Percentiles rank a stretch among this genome's conserved stretches.
These are phyloP conservation scores for Dioscorea cayenensis DNA, from an alignment of 116 monocot genomes.

Conservation along the genomic window DNA sequence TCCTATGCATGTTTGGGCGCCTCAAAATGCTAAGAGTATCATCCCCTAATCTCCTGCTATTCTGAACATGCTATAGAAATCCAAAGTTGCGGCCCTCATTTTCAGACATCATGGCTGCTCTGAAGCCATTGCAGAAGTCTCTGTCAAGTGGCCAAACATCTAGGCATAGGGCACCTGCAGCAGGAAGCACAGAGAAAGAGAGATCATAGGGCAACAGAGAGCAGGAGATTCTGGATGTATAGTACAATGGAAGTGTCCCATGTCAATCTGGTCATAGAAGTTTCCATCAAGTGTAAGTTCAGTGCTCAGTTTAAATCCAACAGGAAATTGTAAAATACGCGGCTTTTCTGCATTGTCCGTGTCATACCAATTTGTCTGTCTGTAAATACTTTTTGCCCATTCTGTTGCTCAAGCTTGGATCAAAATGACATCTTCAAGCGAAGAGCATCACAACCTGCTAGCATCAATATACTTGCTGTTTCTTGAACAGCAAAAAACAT, in stretches of 20 bases:
- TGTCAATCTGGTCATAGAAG: not conserved
- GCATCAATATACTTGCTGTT: too few relatives aligned
- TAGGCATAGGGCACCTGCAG: not conserved
- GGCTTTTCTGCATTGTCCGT: too few relatives aligned
- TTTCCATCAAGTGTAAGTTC: not conserved
- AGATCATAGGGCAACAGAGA: not conserved
- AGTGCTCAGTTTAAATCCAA: too few relatives aligned
- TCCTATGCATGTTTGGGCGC: too few relatives aligned
- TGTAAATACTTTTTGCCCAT: too few relatives aligned
- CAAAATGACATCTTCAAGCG: too few relatives aligned
- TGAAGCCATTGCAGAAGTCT: slow-evolving; percentile 25
- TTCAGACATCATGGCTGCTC: slow-evolving; percentile 50
- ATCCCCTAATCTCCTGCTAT: not conserved
- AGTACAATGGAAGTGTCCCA: not conserved
- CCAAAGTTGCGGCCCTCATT: slow-evolving; percentile 92
- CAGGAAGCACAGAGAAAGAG: not conserved
- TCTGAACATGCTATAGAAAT: slow-evolving; percentile 43
- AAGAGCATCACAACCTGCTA: too few relatives aligned
- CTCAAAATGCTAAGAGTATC: too few relatives aligned
- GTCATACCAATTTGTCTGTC: too few relatives aligned
- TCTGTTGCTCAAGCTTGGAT: too few relatives aligned
- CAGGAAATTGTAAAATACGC: too few relatives aligned
- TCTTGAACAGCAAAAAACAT: too few relatives aligned
- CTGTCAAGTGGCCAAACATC: not conserved
- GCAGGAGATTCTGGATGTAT: not conserved